Evolutionary conservation across 129 eudicot genomes (phyloP).

Genomic region (carrot (Daucus carota)): DNA sequence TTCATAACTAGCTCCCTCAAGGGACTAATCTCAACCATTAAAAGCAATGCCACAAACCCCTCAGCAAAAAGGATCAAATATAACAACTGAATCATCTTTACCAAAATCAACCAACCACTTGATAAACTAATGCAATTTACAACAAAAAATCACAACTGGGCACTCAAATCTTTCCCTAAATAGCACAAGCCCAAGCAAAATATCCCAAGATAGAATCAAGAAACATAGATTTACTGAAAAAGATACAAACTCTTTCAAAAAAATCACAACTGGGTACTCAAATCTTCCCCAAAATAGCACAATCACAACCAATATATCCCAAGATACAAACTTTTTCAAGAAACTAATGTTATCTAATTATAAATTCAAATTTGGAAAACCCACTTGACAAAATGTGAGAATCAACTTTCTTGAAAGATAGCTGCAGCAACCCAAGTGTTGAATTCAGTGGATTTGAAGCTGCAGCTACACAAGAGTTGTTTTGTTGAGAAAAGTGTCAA

Average conservation of each 20-base stretch:
- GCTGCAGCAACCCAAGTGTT: neutral
- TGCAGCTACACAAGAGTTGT: neutral
- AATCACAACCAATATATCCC: neutral
- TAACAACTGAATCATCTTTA: conserved; percentile 71
- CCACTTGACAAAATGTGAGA: neutral
- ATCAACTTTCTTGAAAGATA: neutral
- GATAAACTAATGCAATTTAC: neutral
- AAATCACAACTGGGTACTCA: conserved; percentile 10
- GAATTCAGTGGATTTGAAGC: neutral
- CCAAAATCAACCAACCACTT: neutral
- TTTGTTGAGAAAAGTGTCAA: neutral
- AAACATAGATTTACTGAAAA: no score
- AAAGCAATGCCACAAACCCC: conserved; percentile 65
- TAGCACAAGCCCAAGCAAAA: neutral
- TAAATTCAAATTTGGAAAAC: neutral
- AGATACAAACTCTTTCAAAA: no score
- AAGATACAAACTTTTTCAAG: neutral
- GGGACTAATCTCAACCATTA: conserved; percentile 95
- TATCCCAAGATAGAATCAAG: neutral
- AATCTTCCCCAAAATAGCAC: conserved; percentile 2
- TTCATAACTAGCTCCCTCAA: conserved; percentile 80
- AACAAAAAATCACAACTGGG: neutral
- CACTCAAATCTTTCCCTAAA: conserved; percentile 10
- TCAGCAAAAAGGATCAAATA: conserved; percentile 66
- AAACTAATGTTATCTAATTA: neutral